A percentile compares a stretch with the other conserved stretches of the same genome.
Conservation (phyloP, 2,329 filamentous ascomycete species). For the Trichoderma sp. region DNA sequence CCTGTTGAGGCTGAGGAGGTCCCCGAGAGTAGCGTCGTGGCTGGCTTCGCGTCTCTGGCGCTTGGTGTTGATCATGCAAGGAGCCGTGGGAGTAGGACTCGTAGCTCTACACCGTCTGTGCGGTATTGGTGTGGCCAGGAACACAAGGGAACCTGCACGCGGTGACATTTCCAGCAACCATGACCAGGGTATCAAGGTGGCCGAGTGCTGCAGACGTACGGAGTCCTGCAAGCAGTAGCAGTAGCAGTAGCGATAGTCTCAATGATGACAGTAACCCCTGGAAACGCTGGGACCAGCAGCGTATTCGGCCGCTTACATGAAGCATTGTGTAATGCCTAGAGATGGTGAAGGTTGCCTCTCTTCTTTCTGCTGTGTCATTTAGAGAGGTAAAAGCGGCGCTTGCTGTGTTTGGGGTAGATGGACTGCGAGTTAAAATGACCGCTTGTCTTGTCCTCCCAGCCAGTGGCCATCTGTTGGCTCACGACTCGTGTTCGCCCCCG, state of each 20-base stretch:
- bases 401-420: neutral
- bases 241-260: neutral
- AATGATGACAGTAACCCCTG: neutral
- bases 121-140: neutral
- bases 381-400: neutral
- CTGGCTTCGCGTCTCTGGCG: neutral
- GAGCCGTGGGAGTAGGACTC: neutral
- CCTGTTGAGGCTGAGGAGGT: neutral
- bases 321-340: neutral
- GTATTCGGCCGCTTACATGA: neutral
- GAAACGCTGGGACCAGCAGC: neutral
- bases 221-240: neutral
- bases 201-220: neutral
- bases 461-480: neutral
- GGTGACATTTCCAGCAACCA: neutral
- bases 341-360: neutral
- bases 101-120: neutral
- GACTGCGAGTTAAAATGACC: neutral
- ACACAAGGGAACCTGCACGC: neutral
- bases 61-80: neutral
- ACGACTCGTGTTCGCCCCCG: slow-evolving; percentile 11
- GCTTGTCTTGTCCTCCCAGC: neutral
- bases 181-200: neutral
- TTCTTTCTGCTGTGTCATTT: neutral
- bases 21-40: neutral